Evolutionary conservation across 1,139 yeast genomes (phyloP).

Genomic region (Zygoascus meyerae): DNA sequence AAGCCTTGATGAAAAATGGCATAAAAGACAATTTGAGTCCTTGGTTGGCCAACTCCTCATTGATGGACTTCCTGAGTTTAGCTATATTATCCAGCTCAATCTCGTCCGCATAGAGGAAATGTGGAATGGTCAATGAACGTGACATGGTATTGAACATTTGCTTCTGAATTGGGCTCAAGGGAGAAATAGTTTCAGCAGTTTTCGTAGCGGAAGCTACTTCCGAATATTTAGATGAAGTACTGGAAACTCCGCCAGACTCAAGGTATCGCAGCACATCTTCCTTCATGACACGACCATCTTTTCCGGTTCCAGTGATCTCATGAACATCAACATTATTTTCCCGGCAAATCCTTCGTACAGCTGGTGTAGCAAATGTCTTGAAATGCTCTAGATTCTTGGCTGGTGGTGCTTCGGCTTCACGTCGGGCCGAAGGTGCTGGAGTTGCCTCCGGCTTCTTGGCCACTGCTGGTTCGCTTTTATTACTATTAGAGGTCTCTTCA

Average conservation of each 20-base stretch:
- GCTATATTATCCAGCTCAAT: slow-evolving; percentile 27
- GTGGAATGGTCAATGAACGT: slow-evolving; percentile 32
- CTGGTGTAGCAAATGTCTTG: slow-evolving; percentile 32
- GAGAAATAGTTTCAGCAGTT: slow-evolving; percentile 17
- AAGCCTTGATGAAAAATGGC: slow-evolving; percentile 36
- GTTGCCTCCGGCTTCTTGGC: not conserved
- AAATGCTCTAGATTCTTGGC: slow-evolving; percentile 8
- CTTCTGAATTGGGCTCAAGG: slow-evolving; percentile 30
- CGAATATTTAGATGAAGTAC: not conserved
- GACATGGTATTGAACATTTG: slow-evolving; percentile 36
- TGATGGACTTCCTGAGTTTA: slow-evolving; percentile 24
- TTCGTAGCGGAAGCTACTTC: slow-evolving; percentile 8
- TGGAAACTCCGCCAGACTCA: not conserved
- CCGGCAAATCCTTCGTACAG: slow-evolving; percentile 32
- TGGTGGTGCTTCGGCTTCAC: not conserved
- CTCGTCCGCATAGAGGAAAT: slow-evolving; percentile 34
- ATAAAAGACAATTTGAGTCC: slow-evolving; percentile 30
- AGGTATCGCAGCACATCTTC: slow-evolving; percentile 29
- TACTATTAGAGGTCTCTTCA: slow-evolving; percentile 12
- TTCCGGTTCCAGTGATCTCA: slow-evolving; percentile 30
- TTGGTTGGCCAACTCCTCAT: slow-evolving; percentile 21
- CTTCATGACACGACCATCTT: slow-evolving; percentile 34
- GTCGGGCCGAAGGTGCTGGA: slow-evolving; percentile 2
- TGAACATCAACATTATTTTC: slow-evolving; percentile 28
- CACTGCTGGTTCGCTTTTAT: not conserved